These are phyloP conservation scores for Tulasnella sp. DNA, from an alignment of 768 basidiomycete genomes.

Conservation along the genomic window DNA sequence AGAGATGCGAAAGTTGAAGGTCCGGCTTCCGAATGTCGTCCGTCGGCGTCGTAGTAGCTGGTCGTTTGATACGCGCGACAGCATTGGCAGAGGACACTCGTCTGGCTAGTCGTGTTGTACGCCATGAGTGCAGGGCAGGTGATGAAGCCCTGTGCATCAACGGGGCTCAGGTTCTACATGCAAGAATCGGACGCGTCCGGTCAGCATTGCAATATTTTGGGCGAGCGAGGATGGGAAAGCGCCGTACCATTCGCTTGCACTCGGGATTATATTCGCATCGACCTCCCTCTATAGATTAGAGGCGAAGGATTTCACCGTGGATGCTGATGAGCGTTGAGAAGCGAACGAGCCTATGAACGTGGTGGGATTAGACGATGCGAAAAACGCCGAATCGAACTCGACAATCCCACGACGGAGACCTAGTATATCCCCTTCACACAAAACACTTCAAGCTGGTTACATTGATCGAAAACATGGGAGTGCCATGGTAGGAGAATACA, in stretches of 20 bases:
- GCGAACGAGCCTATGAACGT: not conserved
- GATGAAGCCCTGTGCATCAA: constrained; percentile 8
- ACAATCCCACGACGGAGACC: not conserved
- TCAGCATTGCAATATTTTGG: not conserved
- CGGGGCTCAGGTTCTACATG: not conserved
- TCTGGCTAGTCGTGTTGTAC: not conserved
- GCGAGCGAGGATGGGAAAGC: not conserved
- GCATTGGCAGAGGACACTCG: not conserved
- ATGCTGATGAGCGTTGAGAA: not conserved
- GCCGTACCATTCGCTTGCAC: not conserved
- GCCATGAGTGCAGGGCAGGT: not conserved
- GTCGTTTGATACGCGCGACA: not conserved
- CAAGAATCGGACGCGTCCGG: not conserved
- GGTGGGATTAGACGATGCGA: not conserved
- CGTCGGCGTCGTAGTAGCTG: not conserved
- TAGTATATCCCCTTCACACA: not conserved
- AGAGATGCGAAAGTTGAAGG: not conserved
- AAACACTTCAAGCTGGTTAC: not conserved
- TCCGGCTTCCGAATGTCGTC: not conserved
- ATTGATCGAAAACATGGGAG: too few relatives aligned
- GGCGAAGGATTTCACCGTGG: not conserved
- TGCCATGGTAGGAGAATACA: too few relatives aligned
- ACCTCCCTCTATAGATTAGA: not conserved
- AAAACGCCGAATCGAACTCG: not conserved
- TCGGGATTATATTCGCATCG: not conserved